phyloP scores from a whole-genome alignment of 345 rosid genomes.

The Eucalyptus polybractea region DNA sequence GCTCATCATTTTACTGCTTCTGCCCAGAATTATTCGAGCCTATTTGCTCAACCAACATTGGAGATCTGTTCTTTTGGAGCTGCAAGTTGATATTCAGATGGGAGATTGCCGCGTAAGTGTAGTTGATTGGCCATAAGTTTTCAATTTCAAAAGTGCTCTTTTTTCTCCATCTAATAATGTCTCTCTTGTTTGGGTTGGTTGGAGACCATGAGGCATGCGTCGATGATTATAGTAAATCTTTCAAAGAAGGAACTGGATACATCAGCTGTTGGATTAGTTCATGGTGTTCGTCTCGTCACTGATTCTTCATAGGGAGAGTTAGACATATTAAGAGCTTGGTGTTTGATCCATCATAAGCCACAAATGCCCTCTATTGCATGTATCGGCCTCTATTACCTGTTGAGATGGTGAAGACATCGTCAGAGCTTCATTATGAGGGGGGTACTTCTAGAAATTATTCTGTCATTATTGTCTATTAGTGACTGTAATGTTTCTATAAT shows the following conservation, averaged over 20 bases:
- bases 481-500: background rate
- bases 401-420: constrained; percentile 35
- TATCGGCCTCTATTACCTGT: constrained; percentile 57
- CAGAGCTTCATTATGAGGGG: constrained; percentile 41
- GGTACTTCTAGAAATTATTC: constrained; percentile 6
- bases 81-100: background rate
- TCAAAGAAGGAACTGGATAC: constrained; percentile 58
- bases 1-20: background rate
- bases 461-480: background rate
- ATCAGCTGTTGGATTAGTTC: constrained; percentile 62
- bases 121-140: background rate
- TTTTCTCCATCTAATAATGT: background rate
- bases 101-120: constrained; percentile 44
- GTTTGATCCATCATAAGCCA: background rate
- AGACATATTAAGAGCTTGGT: background rate
- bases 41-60: background rate
- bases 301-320: background rate
- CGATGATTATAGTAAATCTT: constrained; percentile 77
- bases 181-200: constrained; percentile 22
- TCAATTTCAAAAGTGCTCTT: background rate
- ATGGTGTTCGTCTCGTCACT: too few relatives aligned
- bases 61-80: background rate
- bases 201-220: constrained; percentile 92
- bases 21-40: background rate
- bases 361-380: constrained; percentile 12